Base-by-base conservation (phyloP, 768 basidiomycete species). In the Epithele typhae region DNA sequence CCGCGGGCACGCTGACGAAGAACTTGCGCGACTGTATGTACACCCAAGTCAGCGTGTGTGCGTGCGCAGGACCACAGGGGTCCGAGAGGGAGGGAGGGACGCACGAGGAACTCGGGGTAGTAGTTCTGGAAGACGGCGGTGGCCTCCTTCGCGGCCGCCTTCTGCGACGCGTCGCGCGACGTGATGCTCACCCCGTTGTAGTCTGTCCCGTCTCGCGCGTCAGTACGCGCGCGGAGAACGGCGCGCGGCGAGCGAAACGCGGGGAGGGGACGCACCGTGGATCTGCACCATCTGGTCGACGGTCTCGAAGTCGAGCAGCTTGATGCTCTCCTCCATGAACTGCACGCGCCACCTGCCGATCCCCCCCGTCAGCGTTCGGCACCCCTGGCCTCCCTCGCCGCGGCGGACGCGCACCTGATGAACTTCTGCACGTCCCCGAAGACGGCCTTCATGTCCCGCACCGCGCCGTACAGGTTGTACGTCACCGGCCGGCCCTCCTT, bases 381-480 rank as follows among this genome's bases (percentile, higher is more conserved):
- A 2, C 37, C 8, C 2, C 33, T 22, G 27, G 18, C 9, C n/a
- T n/a, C n/a, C n/a, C n/a, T 14, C 37, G 10, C 10, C 18, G 25
- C 27, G 40, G 14, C 10, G n/a, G 10, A 24, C 3, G 46, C 64
- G 34, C 59, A 86, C 87, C 86, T 74, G 55, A 92, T 71, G 65
- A 92, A 91, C 30, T 81, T 75, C 42, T 80, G 73, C 15, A 86
- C 75, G 58, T 92, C 87, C 22, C 81, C 77, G 57, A 92, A 92
- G n/a, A 84, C 81, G 9, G 76, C 74, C 48, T 82, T 76, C 24
- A 82, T 59, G 57, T 90, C 77, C 37, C 78, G 67, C 49, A 78
- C 77, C 11, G 74, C 84, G 19, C 89, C 89, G 51, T 91, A 92
- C 5, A 91, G 60, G 59, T 91, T 92, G 59, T 90, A 90, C 1